A percentile compares a stretch with the other conserved stretches of the same genome.
Conservation (phyloP, 2,329 filamentous ascomycete genomes). For the Aspergillus sp. region DNA sequence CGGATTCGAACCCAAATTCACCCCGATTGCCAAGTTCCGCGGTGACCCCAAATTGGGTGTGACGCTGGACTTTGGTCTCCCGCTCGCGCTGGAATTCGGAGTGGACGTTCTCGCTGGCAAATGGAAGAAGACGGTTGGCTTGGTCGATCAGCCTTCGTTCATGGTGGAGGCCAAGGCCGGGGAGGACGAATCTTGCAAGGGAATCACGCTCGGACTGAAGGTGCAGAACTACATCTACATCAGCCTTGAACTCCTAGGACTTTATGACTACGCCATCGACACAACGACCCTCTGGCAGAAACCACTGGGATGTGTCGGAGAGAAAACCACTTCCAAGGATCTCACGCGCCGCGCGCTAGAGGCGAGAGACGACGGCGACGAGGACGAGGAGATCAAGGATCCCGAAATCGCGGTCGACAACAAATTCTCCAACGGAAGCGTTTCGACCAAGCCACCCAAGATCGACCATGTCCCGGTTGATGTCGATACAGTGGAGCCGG, state of each 20-base stretch:
- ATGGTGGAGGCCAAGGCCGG: background rate
- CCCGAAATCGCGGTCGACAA: background rate
- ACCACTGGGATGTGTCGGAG: background rate
- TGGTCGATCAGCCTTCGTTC: background rate
- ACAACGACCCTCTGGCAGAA: background rate
- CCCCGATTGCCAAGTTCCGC: background rate
- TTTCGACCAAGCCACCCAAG: background rate
- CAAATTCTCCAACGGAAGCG: background rate
- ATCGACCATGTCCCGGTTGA: background rate
- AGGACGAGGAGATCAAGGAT: background rate
- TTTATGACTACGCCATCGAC: background rate
- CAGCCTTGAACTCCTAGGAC: background rate
- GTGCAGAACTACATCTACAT: background rate
- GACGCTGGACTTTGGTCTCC: background rate
- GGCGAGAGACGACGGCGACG: background rate
- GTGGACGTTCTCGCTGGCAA: background rate
- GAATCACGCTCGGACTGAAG: background rate
- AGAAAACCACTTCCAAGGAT: background rate
- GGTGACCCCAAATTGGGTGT: background rate
- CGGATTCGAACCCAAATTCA: background rate
- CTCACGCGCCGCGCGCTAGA: background rate
- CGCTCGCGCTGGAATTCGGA: background rate
- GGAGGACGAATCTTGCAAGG: background rate
- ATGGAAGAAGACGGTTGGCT: background rate
- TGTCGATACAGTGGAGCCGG: background rate